Evolutionary conservation across 2,329 filamentous ascomycete species (phyloP).

Genomic region (Akanthomyces muscarius): DNA sequence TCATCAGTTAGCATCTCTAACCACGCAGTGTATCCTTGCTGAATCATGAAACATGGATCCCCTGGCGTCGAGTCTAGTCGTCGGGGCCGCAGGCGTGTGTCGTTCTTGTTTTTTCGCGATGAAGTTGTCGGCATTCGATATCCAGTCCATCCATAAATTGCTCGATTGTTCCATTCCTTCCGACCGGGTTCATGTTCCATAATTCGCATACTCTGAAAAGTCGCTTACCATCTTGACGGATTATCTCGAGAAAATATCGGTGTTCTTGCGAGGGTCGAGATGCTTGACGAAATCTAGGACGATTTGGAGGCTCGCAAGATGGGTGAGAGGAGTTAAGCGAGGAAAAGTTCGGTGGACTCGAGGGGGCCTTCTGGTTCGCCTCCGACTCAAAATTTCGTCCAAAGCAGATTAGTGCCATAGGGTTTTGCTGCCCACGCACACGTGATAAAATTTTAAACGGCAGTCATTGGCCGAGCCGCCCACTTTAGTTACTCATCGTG

Average conservation of each 20-base stretch:
- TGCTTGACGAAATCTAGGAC: slow-evolving; percentile 53
- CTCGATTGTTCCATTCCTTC: neutral
- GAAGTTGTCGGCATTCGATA: neutral
- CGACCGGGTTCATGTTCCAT: slow-evolving; percentile 7
- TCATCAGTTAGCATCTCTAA: slow-evolving; percentile 44
- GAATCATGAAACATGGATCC: slow-evolving; percentile 16
- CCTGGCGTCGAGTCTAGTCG: neutral
- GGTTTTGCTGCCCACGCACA: slow-evolving; percentile 35
- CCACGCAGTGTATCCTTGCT: neutral
- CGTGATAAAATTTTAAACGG: slow-evolving; percentile 28
- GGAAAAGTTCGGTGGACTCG: slow-evolving; percentile 46
- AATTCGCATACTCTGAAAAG: slow-evolving; percentile 22
- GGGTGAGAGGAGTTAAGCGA: slow-evolving; percentile 43
- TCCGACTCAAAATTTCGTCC: slow-evolving; percentile 37
- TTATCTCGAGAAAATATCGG: slow-evolving; percentile 41
- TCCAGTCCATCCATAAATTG: neutral
- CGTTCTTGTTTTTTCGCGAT: neutral
- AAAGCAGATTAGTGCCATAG: slow-evolving; percentile 37
- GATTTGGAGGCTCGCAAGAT: slow-evolving; percentile 52
- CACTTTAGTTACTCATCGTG: slow-evolving; percentile 16
- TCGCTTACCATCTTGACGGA: slow-evolving; percentile 67
- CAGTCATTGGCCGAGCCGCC: slow-evolving; percentile 21
- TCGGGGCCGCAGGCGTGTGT: slow-evolving; percentile 5
- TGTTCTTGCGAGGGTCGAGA: slow-evolving; percentile 45
- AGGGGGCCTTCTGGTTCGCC: slow-evolving; percentile 33